Base-by-base conservation (phyloP, 306 rosid species). In the Gastrolobium villosum region DNA sequence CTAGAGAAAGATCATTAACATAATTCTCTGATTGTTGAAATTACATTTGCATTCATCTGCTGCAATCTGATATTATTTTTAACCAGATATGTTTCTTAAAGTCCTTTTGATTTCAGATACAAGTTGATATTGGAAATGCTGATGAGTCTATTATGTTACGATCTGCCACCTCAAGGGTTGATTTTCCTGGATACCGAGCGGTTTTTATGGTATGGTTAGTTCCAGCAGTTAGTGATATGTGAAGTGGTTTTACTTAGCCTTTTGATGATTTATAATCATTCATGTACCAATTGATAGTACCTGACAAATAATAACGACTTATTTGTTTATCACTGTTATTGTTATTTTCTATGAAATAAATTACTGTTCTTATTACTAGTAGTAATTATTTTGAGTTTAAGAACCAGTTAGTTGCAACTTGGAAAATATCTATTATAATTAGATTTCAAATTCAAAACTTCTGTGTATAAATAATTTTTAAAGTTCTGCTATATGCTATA, bases 121-220 rank as follows among this genome's bases (percentile, higher is more conserved):
- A 88, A 84, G 52, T 90, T 60, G 97, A 96, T 79, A 62, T 87
- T 89, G 99, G 94, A 81, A 89, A 86, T 88, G 86, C 75, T 46
- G 52, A 72, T 4, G 50, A 80, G 81, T 90, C 96, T 80, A 87
- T 96, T 74, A 52, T 88, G 79, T 91, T 88, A 57, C 89, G 92
- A 37, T 88, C 98, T 53, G 13, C 94, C 59, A 83, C 92, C 93
- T 91, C 96, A 70, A 79, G 85, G 81, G 78, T 96, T 70, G 84
- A 70, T 62, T 96, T 96, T 82, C 85, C 74, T 77, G 99, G 99
- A 61, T 89, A 88, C 73, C 98, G 82, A 71, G 94, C 97, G 62
- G 98, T 82, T 69, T 91, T 88, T 72, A 83, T 43, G 98, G 99
- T 90, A 89, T 73, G 81, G 64, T 84, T 61, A 14, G 44, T 66